Evolutionary conservation across 1,284 basidiomycete species (phyloP), one percentile per base, ranked within the genome.

Genomic region (Marasmius fiardii): DNA sequence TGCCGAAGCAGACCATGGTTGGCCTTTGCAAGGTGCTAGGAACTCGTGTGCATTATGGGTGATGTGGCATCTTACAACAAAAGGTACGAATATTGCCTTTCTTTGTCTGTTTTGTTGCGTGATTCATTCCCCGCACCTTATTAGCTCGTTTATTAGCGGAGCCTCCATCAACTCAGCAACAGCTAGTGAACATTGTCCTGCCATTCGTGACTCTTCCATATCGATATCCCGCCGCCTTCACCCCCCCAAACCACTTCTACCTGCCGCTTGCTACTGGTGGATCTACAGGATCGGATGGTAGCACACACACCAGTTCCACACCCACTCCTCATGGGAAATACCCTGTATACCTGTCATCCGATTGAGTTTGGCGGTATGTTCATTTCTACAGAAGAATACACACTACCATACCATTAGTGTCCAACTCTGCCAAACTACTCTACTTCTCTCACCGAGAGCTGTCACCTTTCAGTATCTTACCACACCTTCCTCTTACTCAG

Each of bases 31-130:
- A 44, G 78, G 64, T 51, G 62, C 68, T 4, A 50, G 69, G 23
- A 83, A 80, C 60, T 69, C 81, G 0, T 77, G 82, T 43, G 82
- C 79, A 0, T 61, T 89, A 16, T 88, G 83, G 83, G 51, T 85
- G 0, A 65, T 84, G 55, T 89, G 85, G 85, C 74, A 83, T 63
- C 77, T 78, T 23, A 78, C 76, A 14, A 79, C 81, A 1, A 64
- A 69, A 63, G 73, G 82, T 83, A 50, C 53, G 66, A 61, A 11
- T 31, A n/a, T 18, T 12, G n/a, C 20, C 2, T 6, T 24, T 16
- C 41, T 44, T 31, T 21, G 34, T 12, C 14, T 43, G 10, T 16
- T 35, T 56, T 47, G 47, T 53, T 5, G 12, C 0, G 37, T 54
- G 7, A 47, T 18, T 1, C n/a, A n/a, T n/a, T 54, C 10, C 43